Base-by-base conservation (phyloP, 1,139 yeast species). In the Magnusiomyces tetraspermus region DNA sequence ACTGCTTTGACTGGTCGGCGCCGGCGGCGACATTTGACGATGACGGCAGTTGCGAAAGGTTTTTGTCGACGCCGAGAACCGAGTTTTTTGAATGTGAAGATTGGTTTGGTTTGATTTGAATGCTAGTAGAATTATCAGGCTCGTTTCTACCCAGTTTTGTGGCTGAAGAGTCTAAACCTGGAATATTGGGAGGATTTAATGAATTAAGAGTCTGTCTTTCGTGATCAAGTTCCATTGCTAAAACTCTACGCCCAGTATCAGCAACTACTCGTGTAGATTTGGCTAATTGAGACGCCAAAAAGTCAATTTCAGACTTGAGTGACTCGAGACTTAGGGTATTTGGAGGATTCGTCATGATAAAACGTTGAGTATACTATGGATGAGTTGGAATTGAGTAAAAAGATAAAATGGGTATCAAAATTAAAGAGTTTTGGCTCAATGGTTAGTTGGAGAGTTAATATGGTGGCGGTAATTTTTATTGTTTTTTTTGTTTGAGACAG, bases 211-310 rank as follows among this genome's bases (percentile, higher is more conserved):
- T 54, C 23, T 58, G 54, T 53, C 69, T 70, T 55, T 76, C 77
- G 53, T 67, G 65, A 22, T 68, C 70, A 15, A 88, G 75, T 66
- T 87, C 95, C 55, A 87, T 61, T 57, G 79, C 79, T 57, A 89
- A 67, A 28, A 89, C 74, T 60, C 83, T 89, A 61, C 85, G 80
- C 1, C 96, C 96, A 0, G 96, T 87, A 57, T 80, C 76, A 21
- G 80, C 72, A 48, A 82, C 68, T 36, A 70, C 63, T 22, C 58
- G 56, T 46, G 68, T 58, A 55, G 67, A 61, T 49, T 63, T 63
- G 50, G 58, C 57, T 24, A 69, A 67, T 57, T 63, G 68, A 23
- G 53, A 59, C 30, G 61, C 58, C 49, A 68, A 62, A 33, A 52
- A 53, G 43, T 59, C 62, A 17, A 67, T 56, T 49, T 66, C 63